Evolutionary conservation across 495 filamentous ascomycete genomes (phyloP).

Genomic region (Pseudevernia furfuracea): DNA sequence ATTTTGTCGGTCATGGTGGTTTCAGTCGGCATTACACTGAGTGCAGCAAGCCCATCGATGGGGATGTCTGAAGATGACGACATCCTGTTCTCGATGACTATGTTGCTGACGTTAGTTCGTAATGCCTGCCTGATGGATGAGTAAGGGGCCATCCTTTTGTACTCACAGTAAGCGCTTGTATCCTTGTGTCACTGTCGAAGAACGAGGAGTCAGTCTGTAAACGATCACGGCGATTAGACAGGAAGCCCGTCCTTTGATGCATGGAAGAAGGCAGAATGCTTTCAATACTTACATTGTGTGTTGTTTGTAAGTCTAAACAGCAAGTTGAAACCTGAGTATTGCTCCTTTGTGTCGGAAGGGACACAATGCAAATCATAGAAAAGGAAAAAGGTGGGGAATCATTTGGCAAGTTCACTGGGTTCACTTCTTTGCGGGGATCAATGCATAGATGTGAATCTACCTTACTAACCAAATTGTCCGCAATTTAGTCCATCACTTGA

Average conservation of each 20-base stretch:
- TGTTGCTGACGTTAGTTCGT: not conserved
- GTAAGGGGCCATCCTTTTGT: not conserved
- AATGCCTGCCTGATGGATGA: not conserved
- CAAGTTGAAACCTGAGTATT: not conserved
- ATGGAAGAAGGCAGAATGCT: not conserved
- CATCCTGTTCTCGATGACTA: not conserved
- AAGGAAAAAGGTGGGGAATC: not conserved
- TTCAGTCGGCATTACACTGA: not conserved
- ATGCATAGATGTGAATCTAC: too few species aligned
- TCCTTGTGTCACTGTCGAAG: not conserved
- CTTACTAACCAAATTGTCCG: too few species aligned
- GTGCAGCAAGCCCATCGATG: not conserved
- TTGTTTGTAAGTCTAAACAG: not conserved
- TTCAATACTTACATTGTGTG: not conserved
- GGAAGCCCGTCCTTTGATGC: not conserved
- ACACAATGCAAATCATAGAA: not conserved
- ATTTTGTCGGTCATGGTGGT: not conserved
- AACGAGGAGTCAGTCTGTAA: not conserved
- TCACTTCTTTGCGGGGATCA: not conserved
- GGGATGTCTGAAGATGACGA: not conserved
- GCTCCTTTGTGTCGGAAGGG: not conserved
- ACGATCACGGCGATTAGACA: too few species aligned
- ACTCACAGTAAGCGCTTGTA: not conserved
- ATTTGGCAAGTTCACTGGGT: not conserved
- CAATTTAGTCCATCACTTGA: not conserved